Conservation (phyloP, 208 protist species). For the Trypanosoma mega region DNA sequence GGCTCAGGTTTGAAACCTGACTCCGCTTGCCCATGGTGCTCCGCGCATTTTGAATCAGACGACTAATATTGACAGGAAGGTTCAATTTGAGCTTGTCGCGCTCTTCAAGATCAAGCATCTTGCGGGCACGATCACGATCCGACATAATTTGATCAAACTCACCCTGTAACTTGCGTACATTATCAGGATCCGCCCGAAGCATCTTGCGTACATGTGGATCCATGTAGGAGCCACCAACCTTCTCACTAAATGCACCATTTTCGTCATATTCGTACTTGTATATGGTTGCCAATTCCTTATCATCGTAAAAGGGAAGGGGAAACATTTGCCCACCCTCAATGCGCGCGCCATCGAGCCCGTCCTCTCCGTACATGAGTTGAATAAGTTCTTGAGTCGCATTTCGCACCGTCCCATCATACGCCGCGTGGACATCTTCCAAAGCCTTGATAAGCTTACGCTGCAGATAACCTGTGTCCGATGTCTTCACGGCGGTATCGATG, state of each 20-base stretch:
- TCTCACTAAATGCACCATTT: conserved; percentile 66
- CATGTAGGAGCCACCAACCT: conserved; percentile 84
- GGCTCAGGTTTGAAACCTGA: conserved; percentile 91
- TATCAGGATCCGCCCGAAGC: conserved; percentile 72
- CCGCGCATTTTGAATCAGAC: conserved; percentile 96
- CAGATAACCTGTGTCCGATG: conserved; percentile 97
- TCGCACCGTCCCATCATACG: conserved; percentile 98
- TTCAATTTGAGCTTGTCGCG: conserved; percentile 68
- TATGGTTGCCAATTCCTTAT: conserved; percentile 63
- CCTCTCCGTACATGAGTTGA: conserved; percentile 99
- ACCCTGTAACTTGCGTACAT: conserved; percentile 70
- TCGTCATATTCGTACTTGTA: conserved; percentile 83
- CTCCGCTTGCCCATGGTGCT: conserved; percentile 90
- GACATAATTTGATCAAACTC: conserved; percentile 91
- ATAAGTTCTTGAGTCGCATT: conserved; percentile 95
- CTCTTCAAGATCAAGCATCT: conserved; percentile 67
- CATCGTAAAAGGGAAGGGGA: conserved; percentile 51
- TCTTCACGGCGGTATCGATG: conserved; percentile 99
- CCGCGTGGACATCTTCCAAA: conserved; percentile 98
- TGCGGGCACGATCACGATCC: conserved; percentile 78
- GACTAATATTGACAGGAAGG: conserved; percentile 93
- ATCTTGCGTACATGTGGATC: conserved; percentile 84
- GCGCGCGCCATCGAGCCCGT: conserved; percentile 96
- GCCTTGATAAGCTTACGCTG: conserved; percentile 97
- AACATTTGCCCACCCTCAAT: conserved; percentile 92